Evolutionary conservation across 2,329 filamentous ascomycete genomes (phyloP).

Genomic region (Trichoderma simmonsii): DNA sequence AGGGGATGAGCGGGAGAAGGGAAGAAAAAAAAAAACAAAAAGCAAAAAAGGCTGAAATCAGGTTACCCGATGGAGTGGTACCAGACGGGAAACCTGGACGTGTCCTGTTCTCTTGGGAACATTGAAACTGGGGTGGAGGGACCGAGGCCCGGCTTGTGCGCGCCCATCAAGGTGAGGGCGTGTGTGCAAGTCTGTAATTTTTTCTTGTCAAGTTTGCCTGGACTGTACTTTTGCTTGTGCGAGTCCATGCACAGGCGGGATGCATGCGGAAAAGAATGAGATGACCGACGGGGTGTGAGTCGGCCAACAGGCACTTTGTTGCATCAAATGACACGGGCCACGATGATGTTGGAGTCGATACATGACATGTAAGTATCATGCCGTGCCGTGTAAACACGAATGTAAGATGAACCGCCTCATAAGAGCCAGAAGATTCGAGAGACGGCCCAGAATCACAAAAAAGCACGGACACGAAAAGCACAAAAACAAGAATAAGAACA

Average conservation of each 20-base stretch:
- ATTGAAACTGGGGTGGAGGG: too few species aligned
- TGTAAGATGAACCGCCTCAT: neutral
- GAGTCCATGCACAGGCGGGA: neutral
- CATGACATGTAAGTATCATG: neutral
- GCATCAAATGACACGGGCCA: neutral
- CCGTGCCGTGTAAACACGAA: neutral
- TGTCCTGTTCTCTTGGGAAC: conserved; percentile 9
- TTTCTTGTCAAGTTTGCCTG: neutral
- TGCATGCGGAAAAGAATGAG: neutral
- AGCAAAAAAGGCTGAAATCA: neutral
- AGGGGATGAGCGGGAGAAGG: neutral
- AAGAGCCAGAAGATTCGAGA: neutral
- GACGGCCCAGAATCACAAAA: neutral
- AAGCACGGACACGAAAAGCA: neutral
- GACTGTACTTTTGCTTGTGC: neutral
- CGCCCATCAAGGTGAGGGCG: neutral
- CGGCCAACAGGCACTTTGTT: neutral
- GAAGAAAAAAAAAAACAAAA: neutral
- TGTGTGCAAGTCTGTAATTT: neutral
- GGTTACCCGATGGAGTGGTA: neutral
- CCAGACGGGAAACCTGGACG: neutral
- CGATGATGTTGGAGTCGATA: neutral
- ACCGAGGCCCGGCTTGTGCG: neutral
- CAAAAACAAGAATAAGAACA: neutral
- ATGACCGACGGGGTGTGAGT: neutral